A percentile compares a stretch with the other conserved stretches of the same genome.
phyloP scores from a whole-genome alignment of 1,284 basidiomycete genomes.

The Cystobasidium slooffiae region DNA sequence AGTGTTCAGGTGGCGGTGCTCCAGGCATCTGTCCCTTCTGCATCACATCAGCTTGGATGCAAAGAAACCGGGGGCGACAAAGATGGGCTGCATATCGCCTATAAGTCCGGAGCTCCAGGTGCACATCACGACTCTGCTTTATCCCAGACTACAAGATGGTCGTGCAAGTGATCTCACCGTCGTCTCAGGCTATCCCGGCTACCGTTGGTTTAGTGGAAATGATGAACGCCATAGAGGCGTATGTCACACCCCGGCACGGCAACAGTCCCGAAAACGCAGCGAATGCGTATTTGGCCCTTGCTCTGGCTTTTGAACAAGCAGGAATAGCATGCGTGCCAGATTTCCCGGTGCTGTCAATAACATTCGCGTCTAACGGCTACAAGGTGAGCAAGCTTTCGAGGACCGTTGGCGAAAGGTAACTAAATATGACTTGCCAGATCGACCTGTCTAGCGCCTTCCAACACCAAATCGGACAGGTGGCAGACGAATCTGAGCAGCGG shows the following conservation, averaged over 20 bases:
- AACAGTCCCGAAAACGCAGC: conserved; percentile 9
- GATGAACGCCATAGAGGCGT: conserved; percentile 1
- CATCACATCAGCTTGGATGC: background rate
- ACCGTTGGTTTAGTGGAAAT: background rate
- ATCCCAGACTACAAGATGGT: conserved; percentile 1
- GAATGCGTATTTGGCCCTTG: conserved; percentile 9
- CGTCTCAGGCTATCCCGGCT: background rate
- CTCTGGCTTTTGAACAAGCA: conserved; percentile 10
- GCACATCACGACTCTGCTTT: background rate
- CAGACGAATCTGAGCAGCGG: background rate
- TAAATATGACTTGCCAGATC: conserved; percentile 5
- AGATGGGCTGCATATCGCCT: background rate
- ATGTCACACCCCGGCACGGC: background rate
- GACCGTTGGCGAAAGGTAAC: background rate
- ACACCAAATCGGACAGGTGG: background rate
- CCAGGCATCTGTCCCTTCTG: background rate
- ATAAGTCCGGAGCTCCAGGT: background rate
- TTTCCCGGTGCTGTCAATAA: conserved; percentile 3
- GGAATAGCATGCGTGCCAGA: background rate
- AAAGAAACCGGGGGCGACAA: too few species aligned
- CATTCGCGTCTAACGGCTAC: conserved; percentile 5
- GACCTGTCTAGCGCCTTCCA: conserved; percentile 3
- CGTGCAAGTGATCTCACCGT: background rate
- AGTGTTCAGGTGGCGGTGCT: background rate
- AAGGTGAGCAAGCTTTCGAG: background rate